Conservation (phyloP, 1,284 basidiomycete genomes). For the Cryptococcus deneoformans region DNA sequence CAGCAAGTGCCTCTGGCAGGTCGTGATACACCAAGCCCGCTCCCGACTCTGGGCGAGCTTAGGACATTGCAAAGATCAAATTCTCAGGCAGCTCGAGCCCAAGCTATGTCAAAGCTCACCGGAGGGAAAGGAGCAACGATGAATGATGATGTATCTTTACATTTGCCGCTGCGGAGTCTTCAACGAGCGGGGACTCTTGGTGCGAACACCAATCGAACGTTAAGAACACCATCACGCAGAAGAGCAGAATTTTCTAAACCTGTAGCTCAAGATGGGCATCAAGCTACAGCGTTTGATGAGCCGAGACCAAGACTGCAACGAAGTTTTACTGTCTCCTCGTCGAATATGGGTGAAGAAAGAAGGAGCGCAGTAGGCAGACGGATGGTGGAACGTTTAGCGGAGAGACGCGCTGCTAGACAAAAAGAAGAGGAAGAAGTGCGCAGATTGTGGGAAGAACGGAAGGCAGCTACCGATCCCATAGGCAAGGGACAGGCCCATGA, state of each 20-base stretch:
- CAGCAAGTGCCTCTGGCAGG: slow-evolving; percentile 12
- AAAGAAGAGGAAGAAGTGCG: slow-evolving; percentile 40
- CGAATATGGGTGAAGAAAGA: slow-evolving; percentile 49
- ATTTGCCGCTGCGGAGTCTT: slow-evolving; percentile 14
- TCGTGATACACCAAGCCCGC: slow-evolving; percentile 41
- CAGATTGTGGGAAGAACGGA: slow-evolving; percentile 37
- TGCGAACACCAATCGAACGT: slow-evolving; percentile 18
- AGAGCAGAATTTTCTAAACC: not conserved
- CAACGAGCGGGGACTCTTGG: slow-evolving; percentile 37
- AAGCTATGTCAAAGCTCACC: slow-evolving; percentile 48
- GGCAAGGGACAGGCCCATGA: not conserved
- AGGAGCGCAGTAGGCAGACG: slow-evolving; percentile 48
- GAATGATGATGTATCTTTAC: slow-evolving; percentile 18
- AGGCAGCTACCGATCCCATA: slow-evolving; percentile 13
- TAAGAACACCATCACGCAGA: slow-evolving; percentile 11
- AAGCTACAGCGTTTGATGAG: slow-evolving; percentile 14
- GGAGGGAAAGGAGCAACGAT: slow-evolving; percentile 31
- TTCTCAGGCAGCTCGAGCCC: slow-evolving; percentile 43
- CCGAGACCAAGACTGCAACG: slow-evolving; percentile 42
- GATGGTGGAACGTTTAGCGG: slow-evolving; percentile 47
- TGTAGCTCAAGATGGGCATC: not conserved
- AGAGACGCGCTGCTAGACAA: slow-evolving; percentile 37
- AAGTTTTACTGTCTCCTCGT: slow-evolving; percentile 45
- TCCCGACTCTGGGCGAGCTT: slow-evolving; percentile 44
- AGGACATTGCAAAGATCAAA: slow-evolving; percentile 46